A percentile compares a stretch with the other conserved stretches of the same genome.
Conservation (phyloP, 2,329 filamentous ascomycete genomes). For the Didymellaceae sp. region DNA sequence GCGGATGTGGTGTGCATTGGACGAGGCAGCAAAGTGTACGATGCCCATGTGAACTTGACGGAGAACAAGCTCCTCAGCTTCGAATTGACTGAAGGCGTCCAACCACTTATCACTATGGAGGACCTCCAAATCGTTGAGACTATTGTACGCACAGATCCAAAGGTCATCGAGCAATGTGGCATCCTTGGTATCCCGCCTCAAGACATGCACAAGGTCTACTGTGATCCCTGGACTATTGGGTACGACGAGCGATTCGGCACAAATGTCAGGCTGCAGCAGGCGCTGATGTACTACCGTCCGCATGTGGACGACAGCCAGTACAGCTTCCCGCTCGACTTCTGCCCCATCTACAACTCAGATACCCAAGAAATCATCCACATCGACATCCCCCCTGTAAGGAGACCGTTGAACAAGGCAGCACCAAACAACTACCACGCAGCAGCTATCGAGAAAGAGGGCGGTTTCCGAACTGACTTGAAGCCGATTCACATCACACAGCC, state of each 20-base stretch:
- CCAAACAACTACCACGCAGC: constrained; percentile 82
- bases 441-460: constrained; percentile 74
- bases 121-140: constrained; percentile 83
- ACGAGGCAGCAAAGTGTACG: constrained; percentile 78
- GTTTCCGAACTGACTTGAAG: constrained; percentile 80
- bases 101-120: constrained; percentile 93
- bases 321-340: constrained; percentile 90
- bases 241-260: constrained; percentile 90
- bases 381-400: constrained; percentile 78
- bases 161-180: constrained; percentile 88
- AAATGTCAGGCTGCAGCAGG: constrained; percentile 81
- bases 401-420: constrained; percentile 73
- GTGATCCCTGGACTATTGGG: constrained; percentile 95
- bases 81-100: constrained; percentile 76
- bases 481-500: constrained; percentile 88
- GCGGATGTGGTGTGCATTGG: constrained; percentile 86
- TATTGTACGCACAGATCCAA: constrained; percentile 76
- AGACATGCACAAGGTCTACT: constrained; percentile 96
- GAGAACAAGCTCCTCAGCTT: constrained; percentile 72
- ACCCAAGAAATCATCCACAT: constrained; percentile 81
- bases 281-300: constrained; percentile 93
- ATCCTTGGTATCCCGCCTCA: constrained; percentile 79
- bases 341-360: constrained; percentile 85
- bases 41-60: constrained; percentile 78
- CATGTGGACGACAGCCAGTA: constrained; percentile 88